phyloP scores from a whole-genome alignment of 176 grass and related monocot species.

The Puccinellia tenuiflora region DNA sequence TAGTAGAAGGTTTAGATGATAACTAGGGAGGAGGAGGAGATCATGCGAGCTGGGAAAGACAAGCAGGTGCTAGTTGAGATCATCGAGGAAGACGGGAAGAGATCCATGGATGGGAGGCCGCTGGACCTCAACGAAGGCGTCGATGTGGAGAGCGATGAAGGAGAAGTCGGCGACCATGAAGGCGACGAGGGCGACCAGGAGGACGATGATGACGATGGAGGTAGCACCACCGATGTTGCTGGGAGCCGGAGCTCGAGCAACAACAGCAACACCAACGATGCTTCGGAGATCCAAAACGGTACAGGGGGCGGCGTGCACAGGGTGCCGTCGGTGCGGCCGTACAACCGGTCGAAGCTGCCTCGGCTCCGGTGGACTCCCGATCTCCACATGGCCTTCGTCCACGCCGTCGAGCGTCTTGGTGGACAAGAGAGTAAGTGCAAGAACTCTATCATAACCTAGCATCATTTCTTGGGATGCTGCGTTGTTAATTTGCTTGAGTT shows the following conservation, averaged over 20 bases:
- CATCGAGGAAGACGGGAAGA: constrained; percentile 35
- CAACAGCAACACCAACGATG: constrained; percentile 38
- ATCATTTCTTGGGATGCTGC: background rate
- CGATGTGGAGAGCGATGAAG: constrained; percentile 32
- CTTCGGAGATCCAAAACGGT: constrained; percentile 13
- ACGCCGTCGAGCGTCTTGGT: constrained; percentile 80
- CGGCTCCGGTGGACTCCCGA: constrained; percentile 89
- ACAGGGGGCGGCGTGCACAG: constrained; percentile 26
- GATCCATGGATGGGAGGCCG: background rate
- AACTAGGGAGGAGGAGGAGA: constrained; percentile 11
- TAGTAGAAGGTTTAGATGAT: background rate
- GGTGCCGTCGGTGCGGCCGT: constrained; percentile 61
- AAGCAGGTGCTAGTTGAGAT: constrained; percentile 45
- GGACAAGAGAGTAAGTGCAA: constrained; percentile 85
- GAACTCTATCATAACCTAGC: background rate
- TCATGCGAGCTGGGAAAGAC: constrained; percentile 24
- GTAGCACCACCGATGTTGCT: constrained; percentile 40
- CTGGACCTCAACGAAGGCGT: constrained; percentile 72
- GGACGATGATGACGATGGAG: constrained; percentile 3
- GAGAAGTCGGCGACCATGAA: constrained; percentile 21
- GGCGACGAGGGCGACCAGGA: background rate
- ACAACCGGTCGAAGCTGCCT: constrained; percentile 80
- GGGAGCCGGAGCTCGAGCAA: constrained; percentile 55
- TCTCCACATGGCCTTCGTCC: constrained; percentile 87
- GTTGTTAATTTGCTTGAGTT: background rate